These are phyloP conservation scores for Microsporum canis DNA, from an alignment of 2,329 filamentous ascomycete species.

Conservation along the genomic window DNA sequence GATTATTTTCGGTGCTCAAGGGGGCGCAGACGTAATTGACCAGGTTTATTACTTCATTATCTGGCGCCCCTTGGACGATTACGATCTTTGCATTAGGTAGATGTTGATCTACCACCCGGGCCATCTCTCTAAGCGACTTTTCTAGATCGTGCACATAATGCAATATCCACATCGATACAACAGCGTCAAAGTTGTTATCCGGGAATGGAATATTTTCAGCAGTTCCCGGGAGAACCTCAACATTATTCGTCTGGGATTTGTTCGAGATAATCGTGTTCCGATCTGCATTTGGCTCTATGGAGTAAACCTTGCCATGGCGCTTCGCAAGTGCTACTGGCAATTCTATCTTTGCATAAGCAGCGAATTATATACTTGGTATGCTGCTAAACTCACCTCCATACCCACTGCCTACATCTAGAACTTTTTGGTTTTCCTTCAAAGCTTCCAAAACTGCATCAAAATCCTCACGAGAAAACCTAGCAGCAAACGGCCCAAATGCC, in stretches of 20 bases:
- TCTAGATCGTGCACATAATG: slow-evolving; percentile 4
- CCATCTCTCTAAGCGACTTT: slow-evolving; percentile 1
- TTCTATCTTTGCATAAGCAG: not conserved
- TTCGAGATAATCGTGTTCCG: not conserved
- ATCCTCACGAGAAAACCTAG: not conserved
- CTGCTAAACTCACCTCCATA: not conserved
- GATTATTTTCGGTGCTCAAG: not conserved
- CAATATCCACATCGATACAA: slow-evolving; percentile 2
- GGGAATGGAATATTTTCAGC: slow-evolving; percentile 3
- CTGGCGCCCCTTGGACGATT: slow-evolving; percentile 6
- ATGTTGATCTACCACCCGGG: slow-evolving; percentile 1
- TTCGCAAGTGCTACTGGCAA: not conserved
- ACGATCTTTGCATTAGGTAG: slow-evolving; percentile 5
- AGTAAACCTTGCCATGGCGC: not conserved
- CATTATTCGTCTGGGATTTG: not conserved
- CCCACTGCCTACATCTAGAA: not conserved
- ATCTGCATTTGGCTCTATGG: not conserved
- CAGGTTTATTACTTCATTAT: slow-evolving; percentile 7
- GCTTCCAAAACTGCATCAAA: not conserved
- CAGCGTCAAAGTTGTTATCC: slow-evolving; percentile 7
- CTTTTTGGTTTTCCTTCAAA: not conserved
- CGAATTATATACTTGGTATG: not conserved
- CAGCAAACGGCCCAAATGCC: not conserved
- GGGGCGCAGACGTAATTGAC: slow-evolving; percentile 5
- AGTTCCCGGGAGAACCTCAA: not conserved